Evolutionary conservation across 1,139 yeast genomes (phyloP).

Genomic region (Kazachstania sp.): DNA sequence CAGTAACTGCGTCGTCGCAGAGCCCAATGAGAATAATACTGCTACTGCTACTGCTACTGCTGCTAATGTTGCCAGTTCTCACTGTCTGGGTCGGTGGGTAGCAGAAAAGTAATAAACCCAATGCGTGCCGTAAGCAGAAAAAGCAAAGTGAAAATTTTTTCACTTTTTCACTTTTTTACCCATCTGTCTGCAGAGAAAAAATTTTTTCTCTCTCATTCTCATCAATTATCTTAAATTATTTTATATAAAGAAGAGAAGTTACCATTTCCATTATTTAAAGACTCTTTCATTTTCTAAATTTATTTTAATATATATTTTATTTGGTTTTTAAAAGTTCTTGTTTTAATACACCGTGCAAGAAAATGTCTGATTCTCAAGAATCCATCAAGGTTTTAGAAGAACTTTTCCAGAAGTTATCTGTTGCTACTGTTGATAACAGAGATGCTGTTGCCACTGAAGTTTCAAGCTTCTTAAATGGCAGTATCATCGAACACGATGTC

Average conservation of each 20-base stretch:
- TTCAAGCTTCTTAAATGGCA: slow-evolving; percentile 90
- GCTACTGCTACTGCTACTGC: no score
- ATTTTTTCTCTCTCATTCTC: not conserved
- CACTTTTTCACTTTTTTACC: not conserved
- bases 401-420: slow-evolving; percentile 84
- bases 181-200: no score
- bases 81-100: no score
- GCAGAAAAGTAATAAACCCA: no score
- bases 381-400: slow-evolving; percentile 74
- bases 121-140: not conserved
- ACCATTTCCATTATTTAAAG: not conserved
- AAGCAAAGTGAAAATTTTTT: not conserved
- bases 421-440: slow-evolving; percentile 78
- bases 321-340: not conserved
- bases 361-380: slow-evolving; percentile 39
- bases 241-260: not conserved
- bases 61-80: no score
- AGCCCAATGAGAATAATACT: no score
- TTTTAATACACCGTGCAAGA: slow-evolving; percentile 7
- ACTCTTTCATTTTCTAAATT: not conserved
- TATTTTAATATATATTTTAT: not conserved
- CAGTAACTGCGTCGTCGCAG: no score
- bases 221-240: not conserved
- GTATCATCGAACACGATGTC: slow-evolving; percentile 96
- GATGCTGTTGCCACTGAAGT: slow-evolving; percentile 83